phyloP scores from a whole-genome alignment of 345 rosid species.

The Eucalyptus viminalis region DNA sequence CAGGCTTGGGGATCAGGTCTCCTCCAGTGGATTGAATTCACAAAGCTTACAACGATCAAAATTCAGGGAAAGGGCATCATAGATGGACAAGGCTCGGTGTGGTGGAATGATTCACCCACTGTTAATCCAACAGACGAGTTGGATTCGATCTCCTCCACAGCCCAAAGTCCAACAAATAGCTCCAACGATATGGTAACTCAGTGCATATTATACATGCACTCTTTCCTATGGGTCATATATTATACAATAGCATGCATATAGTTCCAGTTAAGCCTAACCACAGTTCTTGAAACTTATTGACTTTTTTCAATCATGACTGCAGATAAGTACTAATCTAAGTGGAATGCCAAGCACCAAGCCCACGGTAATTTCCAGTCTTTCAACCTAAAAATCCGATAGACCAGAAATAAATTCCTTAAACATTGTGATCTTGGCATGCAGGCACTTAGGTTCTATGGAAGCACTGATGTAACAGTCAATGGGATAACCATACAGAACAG shows the following conservation, averaged over 20 bases:
- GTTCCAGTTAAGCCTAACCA: neutral
- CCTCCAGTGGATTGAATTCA: slow-evolving; percentile 76
- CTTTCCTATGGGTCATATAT: neutral
- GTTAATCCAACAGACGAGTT: slow-evolving; percentile 12
- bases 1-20: slow-evolving; percentile 51
- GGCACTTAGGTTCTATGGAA: slow-evolving; percentile 83
- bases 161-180: neutral
- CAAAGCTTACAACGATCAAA: slow-evolving; percentile 42
- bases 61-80: slow-evolving; percentile 59
- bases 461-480: slow-evolving; percentile 45
- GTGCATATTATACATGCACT: neutral
- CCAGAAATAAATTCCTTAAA: neutral
- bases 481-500: slow-evolving; percentile 90
- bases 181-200: slow-evolving; percentile 8
- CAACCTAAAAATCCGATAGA: neutral
- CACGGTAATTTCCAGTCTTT: slow-evolving; percentile 28
- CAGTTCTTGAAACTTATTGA: neutral
- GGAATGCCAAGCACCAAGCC: slow-evolving; percentile 70
- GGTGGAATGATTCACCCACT: slow-evolving; percentile 54
- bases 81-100: slow-evolving; percentile 80
- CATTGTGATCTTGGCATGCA: slow-evolving; percentile 8
- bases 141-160: neutral
- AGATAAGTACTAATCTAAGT: slow-evolving; percentile 17
- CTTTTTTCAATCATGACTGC: neutral
- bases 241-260: neutral